Evolutionary conservation across 2,329 filamentous ascomycete genomes (phyloP).

Genomic region (Stenocarpella maydis): DNA sequence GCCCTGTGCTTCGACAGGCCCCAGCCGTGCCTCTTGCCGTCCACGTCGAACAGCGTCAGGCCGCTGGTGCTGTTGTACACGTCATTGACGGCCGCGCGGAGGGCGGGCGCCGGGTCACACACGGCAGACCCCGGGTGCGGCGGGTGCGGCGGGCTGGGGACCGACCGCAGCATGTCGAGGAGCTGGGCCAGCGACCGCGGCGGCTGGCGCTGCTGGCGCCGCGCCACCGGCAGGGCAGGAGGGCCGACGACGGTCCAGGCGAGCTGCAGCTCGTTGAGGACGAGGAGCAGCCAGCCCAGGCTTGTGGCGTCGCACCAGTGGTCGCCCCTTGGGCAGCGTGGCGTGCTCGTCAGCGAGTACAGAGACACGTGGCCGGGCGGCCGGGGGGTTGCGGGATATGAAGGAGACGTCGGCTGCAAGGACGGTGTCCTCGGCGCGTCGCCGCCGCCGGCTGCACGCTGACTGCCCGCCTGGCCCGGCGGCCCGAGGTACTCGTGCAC

Average conservation of each 20-base stretch:
- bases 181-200: slow-evolving; percentile 55
- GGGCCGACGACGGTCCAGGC: slow-evolving; percentile 51
- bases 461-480: slow-evolving; percentile 10
- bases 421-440: not conserved
- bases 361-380: slow-evolving; percentile 28
- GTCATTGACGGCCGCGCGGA: slow-evolving; percentile 57
- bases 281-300: slow-evolving; percentile 63
- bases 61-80: slow-evolving; percentile 61
- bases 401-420: not conserved
- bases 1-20: slow-evolving; percentile 52
- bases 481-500: slow-evolving; percentile 56
- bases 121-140: slow-evolving; percentile 50
- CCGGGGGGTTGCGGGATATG: not conserved
- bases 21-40: slow-evolving; percentile 58
- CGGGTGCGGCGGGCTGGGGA: slow-evolving; percentile 54
- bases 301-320: slow-evolving; percentile 61
- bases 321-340: slow-evolving; percentile 59
- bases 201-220: slow-evolving; percentile 33
- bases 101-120: slow-evolving; percentile 59
- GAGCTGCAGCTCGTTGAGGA: slow-evolving; percentile 56
- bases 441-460: too few species aligned
- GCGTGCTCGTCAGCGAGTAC: slow-evolving; percentile 47
- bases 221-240: slow-evolving; percentile 35
- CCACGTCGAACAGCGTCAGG: slow-evolving; percentile 58
- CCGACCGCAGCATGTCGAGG: slow-evolving; percentile 51